phyloP scores from a whole-genome alignment of 2,329 filamentous ascomycete genomes.

The Ophiostoma quercus region DNA sequence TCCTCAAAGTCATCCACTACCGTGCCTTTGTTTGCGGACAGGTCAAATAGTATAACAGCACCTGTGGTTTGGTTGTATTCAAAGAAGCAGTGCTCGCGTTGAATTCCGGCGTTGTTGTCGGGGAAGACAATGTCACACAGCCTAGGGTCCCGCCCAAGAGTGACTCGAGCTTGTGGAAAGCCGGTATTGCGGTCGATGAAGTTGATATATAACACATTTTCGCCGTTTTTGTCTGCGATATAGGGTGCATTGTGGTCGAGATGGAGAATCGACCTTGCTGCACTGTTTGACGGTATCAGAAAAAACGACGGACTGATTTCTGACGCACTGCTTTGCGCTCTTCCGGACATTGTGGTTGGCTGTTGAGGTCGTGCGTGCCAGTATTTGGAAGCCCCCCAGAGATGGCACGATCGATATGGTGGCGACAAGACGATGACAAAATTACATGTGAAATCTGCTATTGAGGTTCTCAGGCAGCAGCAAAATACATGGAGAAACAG shows the following conservation, averaged over 20 bases:
- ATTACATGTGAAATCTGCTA: neutral
- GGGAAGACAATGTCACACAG: neutral
- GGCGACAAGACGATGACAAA: neutral
- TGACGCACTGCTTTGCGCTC: neutral
- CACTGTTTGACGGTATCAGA: neutral
- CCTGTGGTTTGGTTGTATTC: slow-evolving; percentile 28
- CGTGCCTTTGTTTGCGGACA: slow-evolving; percentile 27
- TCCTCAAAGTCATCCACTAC: slow-evolving; percentile 27
- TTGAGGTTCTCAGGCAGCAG: neutral
- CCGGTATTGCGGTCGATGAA: neutral
- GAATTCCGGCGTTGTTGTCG: neutral
- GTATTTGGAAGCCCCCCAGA: too few species aligned
- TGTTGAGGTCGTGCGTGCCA: neutral
- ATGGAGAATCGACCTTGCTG: neutral
- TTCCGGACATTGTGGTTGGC: neutral
- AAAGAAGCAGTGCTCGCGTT: slow-evolving; percentile 23
- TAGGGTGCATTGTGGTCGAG: neutral
- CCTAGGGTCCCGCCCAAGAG: neutral
- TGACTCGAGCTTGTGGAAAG: neutral
- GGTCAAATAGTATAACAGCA: slow-evolving; percentile 31
- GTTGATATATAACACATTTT: neutral
- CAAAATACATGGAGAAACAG: neutral
- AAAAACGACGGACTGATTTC: neutral
- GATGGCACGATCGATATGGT: too few species aligned
- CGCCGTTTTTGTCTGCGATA: neutral